Base-by-base conservation (phyloP, 1,139 yeast genomes). In the Debaryomyces coudertii region DNA sequence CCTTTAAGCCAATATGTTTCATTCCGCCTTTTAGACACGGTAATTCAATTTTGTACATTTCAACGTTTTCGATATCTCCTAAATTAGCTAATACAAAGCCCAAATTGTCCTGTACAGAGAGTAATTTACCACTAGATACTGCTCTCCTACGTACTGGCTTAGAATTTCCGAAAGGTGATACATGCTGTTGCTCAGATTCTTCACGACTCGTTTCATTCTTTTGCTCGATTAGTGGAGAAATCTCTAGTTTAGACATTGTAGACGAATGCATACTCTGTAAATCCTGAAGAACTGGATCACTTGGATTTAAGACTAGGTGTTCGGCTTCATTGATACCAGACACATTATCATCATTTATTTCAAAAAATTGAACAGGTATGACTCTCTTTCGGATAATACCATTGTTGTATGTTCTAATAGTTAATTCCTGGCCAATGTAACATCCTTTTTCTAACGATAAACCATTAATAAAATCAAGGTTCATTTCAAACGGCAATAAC, bases 351-450 rank as follows among this genome's bases (percentile, higher is more conserved):
- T 61, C 57, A 15, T 51, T 53, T 1, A 64, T 44, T 23, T 57
- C 64, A 44, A 65, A 76, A 48, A 90, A 70, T 48, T 76, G 80
- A 1, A 87, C 82, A 0, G 97, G 97, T 37, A 88, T 80, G 2
- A 90, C 71, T 45, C 99, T 73, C 60, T 92, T 90, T 22, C 96
- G 75, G 11, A 92, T 81, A 2, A 85, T 80, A 2, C 97, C 97
- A 38, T 87, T 84, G 50, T 89, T 90, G 60, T 77, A 85, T 0
- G 97, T 87, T 56, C 99, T 77, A 16, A 92, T 90, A 0, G 98
- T 92, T 45, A 93, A 73, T 62, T 93, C 99, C 64, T 93, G 99
- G 0, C 99, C 99, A 16, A 90, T 85, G 57, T 93, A 93, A 63
- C 99, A 93, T 2, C 99, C 99, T 63, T 93, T 93, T 55, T 90